Evolutionary conservation across 257 asterid genomes (phyloP), one percentile per base, ranked within the genome.

Genomic region (Thymus mandschuricus): DNA sequence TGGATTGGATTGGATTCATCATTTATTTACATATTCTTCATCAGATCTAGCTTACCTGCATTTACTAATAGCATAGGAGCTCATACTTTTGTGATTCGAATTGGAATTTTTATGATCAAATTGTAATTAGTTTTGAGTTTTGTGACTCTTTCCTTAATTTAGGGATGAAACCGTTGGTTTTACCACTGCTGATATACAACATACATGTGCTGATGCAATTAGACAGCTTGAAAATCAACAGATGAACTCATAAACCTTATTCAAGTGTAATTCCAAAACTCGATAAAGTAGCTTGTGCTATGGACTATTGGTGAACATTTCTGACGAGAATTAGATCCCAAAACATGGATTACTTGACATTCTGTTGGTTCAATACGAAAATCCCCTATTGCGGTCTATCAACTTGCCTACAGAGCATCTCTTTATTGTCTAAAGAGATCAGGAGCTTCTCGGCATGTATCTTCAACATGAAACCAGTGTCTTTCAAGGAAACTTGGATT

Each of bases 1-100:
- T 21, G 21, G n/a, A n/a, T n/a, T n/a, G n/a, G 21, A 21, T 21
- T 21, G 21, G 15, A 69, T 70, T 46, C 61, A 35, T 55, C 30
- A 9, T 69, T 64, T 40, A 15, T 49, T 51, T 66, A 28, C 65
- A 11, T 38, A 64, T 55, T 74, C 52, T 38, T 40, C 45, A 73
- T 67, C 82, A 71, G 82, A 81, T 81, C 78, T 81, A 61, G 76
- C 62, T 70, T 67, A 31, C 30, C 40, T 44, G 66, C 61, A 60
- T 71, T 71, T 61, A 43, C 4, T 63, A 43, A 43, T 43, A 40
- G 67, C 2, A 8, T 40, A 2, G 40, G n/a, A 40, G 4, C 67
- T 62, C 8, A 38, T 38, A 21, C 33, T 61, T 38, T 41, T 15
- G 30, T 78, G 75, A 45, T 63, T 69, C 55, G 31, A 11, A 64